Evolutionary conservation across 176 grass and related monocot genomes (phyloP).

Genomic region (Avena eriantha): DNA sequence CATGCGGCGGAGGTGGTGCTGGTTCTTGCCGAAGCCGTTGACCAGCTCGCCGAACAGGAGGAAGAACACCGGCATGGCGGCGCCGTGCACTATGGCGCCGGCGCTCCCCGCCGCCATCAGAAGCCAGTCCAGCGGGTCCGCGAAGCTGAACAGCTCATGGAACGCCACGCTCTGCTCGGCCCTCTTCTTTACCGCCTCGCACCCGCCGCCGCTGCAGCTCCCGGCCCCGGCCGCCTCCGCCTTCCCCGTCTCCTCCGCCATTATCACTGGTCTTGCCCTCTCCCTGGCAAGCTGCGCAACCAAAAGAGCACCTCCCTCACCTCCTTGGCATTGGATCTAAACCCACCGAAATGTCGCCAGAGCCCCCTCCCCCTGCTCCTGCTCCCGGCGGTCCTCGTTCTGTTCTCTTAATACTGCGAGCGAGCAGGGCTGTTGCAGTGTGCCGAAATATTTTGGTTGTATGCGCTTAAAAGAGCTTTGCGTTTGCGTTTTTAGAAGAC

Average conservation of each 20-base stretch:
- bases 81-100: slow-evolving; percentile 83
- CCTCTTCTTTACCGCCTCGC: slow-evolving; percentile 62
- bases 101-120: slow-evolving; percentile 80
- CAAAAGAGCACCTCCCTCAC: slow-evolving; percentile 12
- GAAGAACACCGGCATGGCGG: slow-evolving; percentile 91
- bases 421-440: slow-evolving; percentile 26
- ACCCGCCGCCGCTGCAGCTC: slow-evolving; percentile 38
- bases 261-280: neutral
- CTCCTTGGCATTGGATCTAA: slow-evolving; percentile 51
- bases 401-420: slow-evolving; percentile 52
- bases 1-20: slow-evolving; percentile 74
- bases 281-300: slow-evolving; percentile 14
- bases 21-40: slow-evolving; percentile 96
- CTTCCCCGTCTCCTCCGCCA: slow-evolving; percentile 58
- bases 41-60: slow-evolving; percentile 90
- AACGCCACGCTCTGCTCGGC: slow-evolving; percentile 69
- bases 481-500: no score
- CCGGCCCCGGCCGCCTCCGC: slow-evolving; percentile 25
- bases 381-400: slow-evolving; percentile 31
- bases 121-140: slow-evolving; percentile 71
- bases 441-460: slow-evolving; percentile 40
- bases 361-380: slow-evolving; percentile 26
- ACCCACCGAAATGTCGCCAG: slow-evolving; percentile 9
- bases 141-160: slow-evolving; percentile 84
- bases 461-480: neutral